A percentile compares a stretch with the other conserved stretches of the same genome.
Evolutionary conservation across 2,329 filamentous ascomycete genomes (phyloP).

Genomic region (Diplodia mutila): DNA sequence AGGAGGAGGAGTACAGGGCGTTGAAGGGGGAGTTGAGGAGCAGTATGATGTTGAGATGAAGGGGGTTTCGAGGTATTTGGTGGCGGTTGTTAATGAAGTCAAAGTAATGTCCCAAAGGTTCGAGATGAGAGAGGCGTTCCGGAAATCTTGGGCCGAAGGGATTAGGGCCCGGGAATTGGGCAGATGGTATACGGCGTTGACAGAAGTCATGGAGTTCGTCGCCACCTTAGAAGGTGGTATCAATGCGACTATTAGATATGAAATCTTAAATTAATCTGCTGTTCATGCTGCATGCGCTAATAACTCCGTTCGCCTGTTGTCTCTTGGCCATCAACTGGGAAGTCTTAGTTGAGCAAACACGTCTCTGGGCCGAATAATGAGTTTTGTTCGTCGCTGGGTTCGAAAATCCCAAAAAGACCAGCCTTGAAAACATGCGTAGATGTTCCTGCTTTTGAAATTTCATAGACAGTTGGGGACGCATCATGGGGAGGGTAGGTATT

Average conservation of each 20-base stretch:
- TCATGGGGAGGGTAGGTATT: no score
- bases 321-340: no score
- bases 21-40: slow-evolving; percentile 10
- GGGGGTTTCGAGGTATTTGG: not conserved
- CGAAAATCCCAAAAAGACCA: no score
- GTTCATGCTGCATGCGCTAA: not conserved
- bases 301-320: no score
- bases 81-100: not conserved
- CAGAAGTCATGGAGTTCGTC: not conserved
- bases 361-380: no score
- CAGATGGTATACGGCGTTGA: not conserved
- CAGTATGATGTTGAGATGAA: not conserved
- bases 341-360: no score
- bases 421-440: no score
- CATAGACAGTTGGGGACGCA: no score
- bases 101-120: not conserved
- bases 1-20: slow-evolving; percentile 10
- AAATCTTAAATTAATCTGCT: not conserved
- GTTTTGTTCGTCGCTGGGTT: no score
- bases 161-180: not conserved
- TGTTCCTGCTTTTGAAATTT: no score
- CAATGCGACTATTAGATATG: not conserved
- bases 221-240: not conserved
- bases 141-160: not conserved
- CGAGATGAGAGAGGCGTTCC: not conserved